A percentile compares a stretch with the other conserved stretches of the same genome.
These are phyloP conservation scores for Dianthus caryophyllus DNA, from an alignment of 148 eudicot genomes.

Conservation along the genomic window DNA sequence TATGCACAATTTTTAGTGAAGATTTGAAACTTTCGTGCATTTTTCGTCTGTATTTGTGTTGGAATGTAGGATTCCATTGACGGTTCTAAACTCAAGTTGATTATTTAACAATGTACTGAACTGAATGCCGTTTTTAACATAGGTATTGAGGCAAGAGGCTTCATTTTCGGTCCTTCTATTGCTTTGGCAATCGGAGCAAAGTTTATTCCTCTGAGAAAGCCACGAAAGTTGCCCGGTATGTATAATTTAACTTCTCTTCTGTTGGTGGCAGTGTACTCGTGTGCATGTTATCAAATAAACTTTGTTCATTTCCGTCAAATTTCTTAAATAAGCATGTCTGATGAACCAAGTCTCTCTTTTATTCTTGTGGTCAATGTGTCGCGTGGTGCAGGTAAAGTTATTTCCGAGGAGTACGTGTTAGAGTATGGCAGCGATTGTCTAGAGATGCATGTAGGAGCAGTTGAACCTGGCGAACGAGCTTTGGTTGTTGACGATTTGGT, in stretches of 20 bases:
- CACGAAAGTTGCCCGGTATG: conserved; percentile 80
- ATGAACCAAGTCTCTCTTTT: too few species aligned
- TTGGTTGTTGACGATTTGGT: conserved; percentile 85
- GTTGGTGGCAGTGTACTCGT: too few species aligned
- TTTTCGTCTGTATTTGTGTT: neutral
- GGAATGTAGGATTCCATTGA: neutral
- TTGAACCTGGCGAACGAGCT: conserved; percentile 68
- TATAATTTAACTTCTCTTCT: too few species aligned
- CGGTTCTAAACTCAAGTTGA: neutral
- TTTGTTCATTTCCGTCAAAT: neutral
- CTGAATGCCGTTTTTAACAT: conserved; percentile 1
- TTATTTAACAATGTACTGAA: neutral
- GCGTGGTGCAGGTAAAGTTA: conserved; percentile 80
- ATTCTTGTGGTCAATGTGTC: too few species aligned
- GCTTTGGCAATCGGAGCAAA: conserved; percentile 96
- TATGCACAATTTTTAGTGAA: neutral
- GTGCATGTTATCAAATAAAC: too few species aligned
- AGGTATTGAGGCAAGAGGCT: conserved; percentile 92
- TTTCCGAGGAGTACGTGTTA: conserved; percentile 63
- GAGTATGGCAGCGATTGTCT: conserved; percentile 89
- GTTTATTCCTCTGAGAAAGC: conserved; percentile 91
- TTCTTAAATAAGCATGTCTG: too few species aligned
- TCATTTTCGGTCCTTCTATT: conserved; percentile 90
- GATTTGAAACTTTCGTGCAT: neutral
- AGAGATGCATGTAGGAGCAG: conserved; percentile 97